Base-by-base conservation (phyloP, 139 green algal genomes). In the Auxenochlorella protothecoides region DNA sequence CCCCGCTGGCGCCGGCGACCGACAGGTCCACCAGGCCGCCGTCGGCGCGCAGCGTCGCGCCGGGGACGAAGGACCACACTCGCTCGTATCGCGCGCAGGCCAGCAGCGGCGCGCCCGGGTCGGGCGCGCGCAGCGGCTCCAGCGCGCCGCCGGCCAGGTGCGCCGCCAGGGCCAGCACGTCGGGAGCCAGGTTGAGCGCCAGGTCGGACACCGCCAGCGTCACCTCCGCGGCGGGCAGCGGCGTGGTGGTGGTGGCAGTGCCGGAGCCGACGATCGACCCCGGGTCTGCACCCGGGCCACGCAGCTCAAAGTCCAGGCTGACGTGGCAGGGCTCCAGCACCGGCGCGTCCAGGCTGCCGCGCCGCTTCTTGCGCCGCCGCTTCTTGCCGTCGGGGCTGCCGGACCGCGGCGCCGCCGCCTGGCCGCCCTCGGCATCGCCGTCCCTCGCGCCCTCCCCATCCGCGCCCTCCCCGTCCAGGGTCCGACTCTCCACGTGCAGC, bases 121-220 rank as follows among this genome's bases (percentile, higher is more conserved):
- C 61, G 52, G 80, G 74, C 52, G 79, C 72, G 52, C 72, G 10
- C 14, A 89, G 73, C 6, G 88, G 85, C 68, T 82, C 83, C 53
- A 85, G 68, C 5, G 83, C 83, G 64, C 74, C 72, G 16, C 55
- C 27, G 13, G 76, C 73, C 74, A 92, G 68, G 14, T 55, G 65
- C 3, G 57, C 55, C 11, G 63, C 78, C 71, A 96, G 79, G 65
- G 89, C 80, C 63, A 91, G 63, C 5, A 90, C 78, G 54, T 89
- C 83, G 3, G 87, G 81, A 0, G 89, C 89, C 70, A 96, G 68
- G 3, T 80, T 86, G 12, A 91, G 71, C 2, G 71, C 70, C 51
- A 95, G 66, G 15, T 81, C 59, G 7, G 75, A 79, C 5, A 81
- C 51, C 15, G 77, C 73, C 57, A 96, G 51, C 8, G 79, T 65